These are phyloP conservation scores for Daedaleopsis sinensis DNA, from an alignment of 768 basidiomycete genomes.

Conservation along the genomic window DNA sequence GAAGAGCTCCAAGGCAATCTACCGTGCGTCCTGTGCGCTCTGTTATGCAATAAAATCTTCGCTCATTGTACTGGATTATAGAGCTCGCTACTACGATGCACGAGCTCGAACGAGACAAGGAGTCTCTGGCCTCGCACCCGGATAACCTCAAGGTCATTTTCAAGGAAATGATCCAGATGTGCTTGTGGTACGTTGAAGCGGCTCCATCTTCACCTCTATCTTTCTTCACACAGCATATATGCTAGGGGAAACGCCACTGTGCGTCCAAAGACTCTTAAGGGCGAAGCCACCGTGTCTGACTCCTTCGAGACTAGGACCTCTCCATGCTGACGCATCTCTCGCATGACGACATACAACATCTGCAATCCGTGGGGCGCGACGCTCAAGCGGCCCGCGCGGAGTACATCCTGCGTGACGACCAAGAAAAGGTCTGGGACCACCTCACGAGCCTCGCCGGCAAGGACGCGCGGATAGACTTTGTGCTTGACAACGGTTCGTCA, in stretches of 20 bases:
- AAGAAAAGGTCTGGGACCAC: constrained; percentile 73
- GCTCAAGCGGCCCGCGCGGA: constrained; percentile 75
- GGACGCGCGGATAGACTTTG: constrained; percentile 71
- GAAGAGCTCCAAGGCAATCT: constrained; percentile 75
- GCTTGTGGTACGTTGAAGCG: constrained; percentile 56
- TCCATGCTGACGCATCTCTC: constrained; percentile 88
- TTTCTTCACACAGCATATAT: neutral
- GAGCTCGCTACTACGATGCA: constrained; percentile 77
- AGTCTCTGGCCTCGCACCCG: constrained; percentile 45
- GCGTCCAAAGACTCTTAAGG: constrained; percentile 15
- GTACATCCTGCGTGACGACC: constrained; percentile 86
- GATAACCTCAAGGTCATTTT: constrained; percentile 67
- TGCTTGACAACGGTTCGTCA: constrained; percentile 83
- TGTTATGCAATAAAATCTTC: neutral
- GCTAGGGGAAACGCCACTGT: constrained; percentile 94
- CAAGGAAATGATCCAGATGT: constrained; percentile 88
- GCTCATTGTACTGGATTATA: constrained; percentile 30
- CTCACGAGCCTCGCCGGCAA: constrained; percentile 53
- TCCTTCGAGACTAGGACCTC: constrained; percentile 63
- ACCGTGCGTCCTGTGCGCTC: constrained; percentile 57
- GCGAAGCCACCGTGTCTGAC: neutral
- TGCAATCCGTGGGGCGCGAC: constrained; percentile 84
- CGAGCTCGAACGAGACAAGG: constrained; percentile 58
- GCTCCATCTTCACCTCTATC: neutral
- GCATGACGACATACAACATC: constrained; percentile 75